Evolutionary conservation across 2,329 filamentous ascomycete genomes (phyloP).

Genomic region (Penicillium sp.): DNA sequence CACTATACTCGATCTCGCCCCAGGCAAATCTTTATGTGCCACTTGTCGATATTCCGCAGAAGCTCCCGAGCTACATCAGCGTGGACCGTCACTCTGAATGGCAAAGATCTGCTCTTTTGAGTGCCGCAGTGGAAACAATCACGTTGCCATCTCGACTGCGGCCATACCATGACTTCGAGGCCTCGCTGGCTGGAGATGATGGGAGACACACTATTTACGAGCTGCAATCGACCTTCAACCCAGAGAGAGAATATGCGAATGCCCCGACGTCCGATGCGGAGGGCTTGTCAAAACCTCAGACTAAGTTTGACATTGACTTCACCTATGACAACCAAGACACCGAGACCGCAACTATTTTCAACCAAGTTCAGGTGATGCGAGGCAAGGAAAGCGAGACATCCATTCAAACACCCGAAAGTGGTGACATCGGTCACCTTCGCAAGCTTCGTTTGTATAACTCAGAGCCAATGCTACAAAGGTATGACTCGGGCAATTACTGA

Average conservation of each 20-base stretch:
- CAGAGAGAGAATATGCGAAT: constrained; percentile 20
- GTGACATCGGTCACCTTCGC: constrained; percentile 37
- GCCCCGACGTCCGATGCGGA: constrained; percentile 18
- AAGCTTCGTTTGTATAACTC: constrained; percentile 43
- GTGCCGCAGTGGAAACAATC: constrained; percentile 76
- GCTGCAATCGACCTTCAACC: constrained; percentile 69
- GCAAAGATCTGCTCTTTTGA: constrained; percentile 79
- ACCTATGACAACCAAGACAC: constrained; percentile 38
- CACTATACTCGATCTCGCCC: constrained; percentile 70
- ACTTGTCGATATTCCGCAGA: constrained; percentile 66
- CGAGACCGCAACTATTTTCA: constrained; percentile 42
- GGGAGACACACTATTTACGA: constrained; percentile 82
- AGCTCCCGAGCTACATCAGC: constrained; percentile 62
- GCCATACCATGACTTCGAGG: constrained; percentile 44
- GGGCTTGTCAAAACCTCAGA: constrained; percentile 29
- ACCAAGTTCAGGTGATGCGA: constrained; percentile 44
- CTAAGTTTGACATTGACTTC: constrained; percentile 49
- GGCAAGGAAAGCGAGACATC: constrained; percentile 29
- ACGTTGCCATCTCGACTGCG: constrained; percentile 72
- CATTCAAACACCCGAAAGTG: constrained; percentile 20
- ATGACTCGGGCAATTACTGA: constrained; percentile 9
- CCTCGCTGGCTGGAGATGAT: constrained; percentile 60
- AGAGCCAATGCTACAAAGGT: constrained; percentile 45
- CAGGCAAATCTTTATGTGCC: constrained; percentile 81
- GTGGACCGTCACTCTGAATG: constrained; percentile 72